Evolutionary conservation across 768 basidiomycete species (phyloP).

Genomic region (Suillus occidentalis): DNA sequence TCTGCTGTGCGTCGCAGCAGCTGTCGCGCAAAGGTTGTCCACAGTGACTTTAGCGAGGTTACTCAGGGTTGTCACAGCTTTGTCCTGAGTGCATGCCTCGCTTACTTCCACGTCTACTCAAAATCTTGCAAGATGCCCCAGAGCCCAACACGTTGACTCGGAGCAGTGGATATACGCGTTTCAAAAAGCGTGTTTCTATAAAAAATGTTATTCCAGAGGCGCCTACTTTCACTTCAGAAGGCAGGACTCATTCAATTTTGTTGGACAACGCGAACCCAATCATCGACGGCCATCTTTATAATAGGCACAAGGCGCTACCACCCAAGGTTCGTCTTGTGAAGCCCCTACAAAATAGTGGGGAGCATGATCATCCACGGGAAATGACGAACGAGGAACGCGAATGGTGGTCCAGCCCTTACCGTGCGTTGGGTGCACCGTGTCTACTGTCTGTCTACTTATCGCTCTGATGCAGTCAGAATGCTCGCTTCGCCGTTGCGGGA

Average conservation of each 20-base stretch:
- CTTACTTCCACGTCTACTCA: slow-evolving; percentile 64
- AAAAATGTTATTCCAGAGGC: slow-evolving; percentile 35
- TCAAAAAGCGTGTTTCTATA: slow-evolving; percentile 31
- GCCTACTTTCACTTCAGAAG: slow-evolving; percentile 45
- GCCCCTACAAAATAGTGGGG: slow-evolving; percentile 21
- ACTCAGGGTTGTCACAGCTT: not conserved
- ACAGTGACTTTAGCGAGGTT: not conserved
- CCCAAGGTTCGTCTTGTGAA: slow-evolving; percentile 41
- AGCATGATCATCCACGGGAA: slow-evolving; percentile 43
- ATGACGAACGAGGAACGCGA: slow-evolving; percentile 64
- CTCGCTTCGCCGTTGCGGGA: slow-evolving; percentile 60
- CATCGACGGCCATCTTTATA: slow-evolving; percentile 47
- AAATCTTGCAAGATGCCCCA: slow-evolving; percentile 35
- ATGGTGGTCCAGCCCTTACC: slow-evolving; percentile 78
- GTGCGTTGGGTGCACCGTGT: slow-evolving; percentile 38
- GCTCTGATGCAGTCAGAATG: slow-evolving; percentile 59
- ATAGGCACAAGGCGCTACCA: slow-evolving; percentile 56
- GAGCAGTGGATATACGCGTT: slow-evolving; percentile 9
- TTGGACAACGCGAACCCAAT: slow-evolving; percentile 58
- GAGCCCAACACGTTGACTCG: slow-evolving; percentile 19
- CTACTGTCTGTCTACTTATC: not conserved
- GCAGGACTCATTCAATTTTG: slow-evolving; percentile 58
- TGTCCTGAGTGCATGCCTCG: slow-evolving; percentile 53
- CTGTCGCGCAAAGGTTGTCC: not conserved
- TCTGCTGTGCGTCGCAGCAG: not conserved